A percentile compares a stretch with the other conserved stretches of the same genome.
Evolutionary conservation across 2,329 filamentous ascomycete species (phyloP).

Genomic region (Cordyceps sp.): DNA sequence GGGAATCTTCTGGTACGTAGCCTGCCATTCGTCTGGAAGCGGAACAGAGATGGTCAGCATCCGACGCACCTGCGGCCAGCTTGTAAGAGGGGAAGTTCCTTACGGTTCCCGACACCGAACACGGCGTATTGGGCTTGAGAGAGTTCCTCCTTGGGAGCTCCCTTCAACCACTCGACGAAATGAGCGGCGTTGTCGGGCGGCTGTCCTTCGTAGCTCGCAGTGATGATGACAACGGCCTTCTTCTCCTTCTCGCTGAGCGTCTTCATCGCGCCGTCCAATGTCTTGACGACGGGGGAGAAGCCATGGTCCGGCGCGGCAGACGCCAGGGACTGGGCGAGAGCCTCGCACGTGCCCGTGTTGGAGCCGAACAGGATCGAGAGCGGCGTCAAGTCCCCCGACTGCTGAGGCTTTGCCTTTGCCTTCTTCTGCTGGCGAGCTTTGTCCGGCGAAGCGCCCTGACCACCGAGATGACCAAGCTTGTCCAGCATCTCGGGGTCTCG

Average conservation of each 20-base stretch:
- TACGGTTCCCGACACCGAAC: conserved; percentile 45
- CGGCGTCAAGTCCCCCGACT: conserved; percentile 9
- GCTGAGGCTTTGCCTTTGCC: conserved; percentile 7
- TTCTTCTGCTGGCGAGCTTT: conserved; percentile 28
- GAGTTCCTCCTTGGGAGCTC: conserved; percentile 30
- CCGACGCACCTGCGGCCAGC: no score
- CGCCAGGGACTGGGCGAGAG: conserved; percentile 46
- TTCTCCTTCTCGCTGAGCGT: conserved; percentile 38
- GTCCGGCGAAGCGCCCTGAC: conserved; percentile 24
- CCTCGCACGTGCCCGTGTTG: conserved; percentile 60
- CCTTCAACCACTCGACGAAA: conserved; percentile 51
- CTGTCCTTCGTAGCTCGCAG: conserved; percentile 58
- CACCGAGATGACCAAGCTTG: not conserved
- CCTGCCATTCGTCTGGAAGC: conserved; percentile 33
- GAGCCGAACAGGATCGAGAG: conserved; percentile 58
- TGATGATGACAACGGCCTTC: conserved; percentile 49
- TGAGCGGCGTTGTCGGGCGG: conserved; percentile 55
- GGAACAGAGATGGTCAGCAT: no score
- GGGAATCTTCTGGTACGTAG: conserved; percentile 53
- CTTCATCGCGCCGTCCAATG: conserved; percentile 37
- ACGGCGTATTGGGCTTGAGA: conserved; percentile 46
- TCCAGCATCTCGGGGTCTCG: conserved; percentile 10
- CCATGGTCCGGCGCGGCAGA: conserved; percentile 41
- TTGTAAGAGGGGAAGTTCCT: not conserved
- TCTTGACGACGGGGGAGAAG: conserved; percentile 36